A percentile compares a stretch with the other conserved stretches of the same genome.
phyloP scores from a whole-genome alignment of 768 basidiomycete species.

The Macrolepiota albuminosa region DNA sequence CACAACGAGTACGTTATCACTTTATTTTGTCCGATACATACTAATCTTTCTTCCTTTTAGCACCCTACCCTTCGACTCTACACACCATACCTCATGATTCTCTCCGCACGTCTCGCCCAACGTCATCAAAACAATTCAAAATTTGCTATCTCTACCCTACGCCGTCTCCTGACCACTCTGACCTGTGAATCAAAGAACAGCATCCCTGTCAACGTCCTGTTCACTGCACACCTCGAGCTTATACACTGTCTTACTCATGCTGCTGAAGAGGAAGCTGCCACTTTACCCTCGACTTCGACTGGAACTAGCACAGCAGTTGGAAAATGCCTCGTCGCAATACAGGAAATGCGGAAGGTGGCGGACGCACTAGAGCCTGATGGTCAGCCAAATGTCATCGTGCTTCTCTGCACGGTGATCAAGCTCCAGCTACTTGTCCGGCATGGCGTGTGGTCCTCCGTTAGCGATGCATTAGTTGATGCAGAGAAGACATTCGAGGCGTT shows the following conservation, averaged over 20 bases:
- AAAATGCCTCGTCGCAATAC: constrained; percentile 28
- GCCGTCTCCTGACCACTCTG: constrained; percentile 44
- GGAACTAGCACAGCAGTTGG: constrained; percentile 5
- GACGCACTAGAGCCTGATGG: constrained; percentile 5
- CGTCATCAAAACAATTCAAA: constrained; percentile 48
- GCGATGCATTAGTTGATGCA: constrained; percentile 39
- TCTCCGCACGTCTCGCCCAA: constrained; percentile 55
- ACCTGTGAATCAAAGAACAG: constrained; percentile 16
- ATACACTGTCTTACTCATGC: constrained; percentile 31
- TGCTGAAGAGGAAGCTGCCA: constrained; percentile 13
- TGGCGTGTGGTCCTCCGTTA: constrained; percentile 50
- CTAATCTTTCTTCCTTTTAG: constrained; percentile 24
- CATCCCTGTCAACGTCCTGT: constrained; percentile 42
- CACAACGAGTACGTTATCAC: constrained; percentile 47
- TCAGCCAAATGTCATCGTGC: constrained; percentile 37
- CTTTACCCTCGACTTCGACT: neutral
- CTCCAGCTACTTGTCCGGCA: constrained; percentile 52
- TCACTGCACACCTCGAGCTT: constrained; percentile 51
- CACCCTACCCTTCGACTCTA: constrained; percentile 63
- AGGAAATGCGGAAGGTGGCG: constrained; percentile 26
- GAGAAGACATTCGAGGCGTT: constrained; percentile 27
- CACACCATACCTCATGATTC: constrained; percentile 52
- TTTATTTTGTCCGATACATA: neutral
- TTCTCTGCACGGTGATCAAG: constrained; percentile 51
- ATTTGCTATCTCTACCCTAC: constrained; percentile 55